phyloP scores from a whole-genome alignment of 1,284 basidiomycete species.

The Ceratobasidium sp. region DNA sequence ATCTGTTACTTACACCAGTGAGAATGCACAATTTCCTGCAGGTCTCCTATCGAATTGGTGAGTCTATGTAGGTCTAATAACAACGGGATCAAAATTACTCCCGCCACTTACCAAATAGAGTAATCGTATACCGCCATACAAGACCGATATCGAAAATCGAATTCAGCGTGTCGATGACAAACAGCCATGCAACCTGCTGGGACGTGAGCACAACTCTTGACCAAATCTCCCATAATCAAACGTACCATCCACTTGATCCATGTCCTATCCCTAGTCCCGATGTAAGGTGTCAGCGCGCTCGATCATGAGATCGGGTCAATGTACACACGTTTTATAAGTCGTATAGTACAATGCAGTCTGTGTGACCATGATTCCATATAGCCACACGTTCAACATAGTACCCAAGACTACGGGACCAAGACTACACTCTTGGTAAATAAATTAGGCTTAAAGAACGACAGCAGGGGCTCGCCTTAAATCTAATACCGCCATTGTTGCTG shows the following conservation, averaged over 20 bases:
- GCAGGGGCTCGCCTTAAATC: slow-evolving; percentile 19
- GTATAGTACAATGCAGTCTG: slow-evolving; percentile 35
- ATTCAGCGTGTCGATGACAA: slow-evolving; percentile 37
- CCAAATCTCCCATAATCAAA: too few species aligned
- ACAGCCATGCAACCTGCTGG: slow-evolving; percentile 27
- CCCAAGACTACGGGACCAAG: slow-evolving; percentile 34
- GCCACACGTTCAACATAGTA: slow-evolving; percentile 36
- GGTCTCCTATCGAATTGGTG: not conserved
- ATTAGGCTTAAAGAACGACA: too few species aligned
- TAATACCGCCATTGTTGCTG: slow-evolving; percentile 4
- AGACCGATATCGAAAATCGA: slow-evolving; percentile 35
- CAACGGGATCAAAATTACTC: not conserved
- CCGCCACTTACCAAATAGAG: slow-evolving; percentile 35
- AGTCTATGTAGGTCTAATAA: not conserved
- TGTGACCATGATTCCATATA: slow-evolving; percentile 42
- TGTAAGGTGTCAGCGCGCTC: not conserved
- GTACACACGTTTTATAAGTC: slow-evolving; percentile 18
- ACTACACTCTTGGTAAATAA: not conserved
- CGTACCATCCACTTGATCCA: slow-evolving; percentile 40
- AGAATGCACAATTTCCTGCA: slow-evolving; percentile 17
- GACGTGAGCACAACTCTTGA: not conserved
- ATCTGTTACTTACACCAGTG: slow-evolving; percentile 24
- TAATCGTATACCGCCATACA: slow-evolving; percentile 38
- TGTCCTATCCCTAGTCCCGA: slow-evolving; percentile 2
- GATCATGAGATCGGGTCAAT: not conserved